Evolutionary conservation across 306 rosid genomes (phyloP).

Genomic region (Citrullus amarus): DNA sequence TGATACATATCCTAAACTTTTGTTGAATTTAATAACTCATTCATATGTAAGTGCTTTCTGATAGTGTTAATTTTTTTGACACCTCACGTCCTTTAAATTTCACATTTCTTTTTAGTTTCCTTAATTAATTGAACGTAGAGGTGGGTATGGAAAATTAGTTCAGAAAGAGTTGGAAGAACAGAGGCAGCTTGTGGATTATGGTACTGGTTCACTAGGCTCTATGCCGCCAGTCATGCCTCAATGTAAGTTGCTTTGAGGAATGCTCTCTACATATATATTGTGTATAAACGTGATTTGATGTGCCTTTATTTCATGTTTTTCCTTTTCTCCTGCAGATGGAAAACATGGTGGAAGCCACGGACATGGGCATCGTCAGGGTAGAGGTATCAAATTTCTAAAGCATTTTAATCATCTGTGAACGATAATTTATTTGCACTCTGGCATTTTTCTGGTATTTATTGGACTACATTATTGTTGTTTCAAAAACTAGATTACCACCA

Average conservation of each 20-base stretch:
- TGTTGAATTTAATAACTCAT: not conserved
- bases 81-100: not conserved
- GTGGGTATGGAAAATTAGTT: slow-evolving; percentile 90
- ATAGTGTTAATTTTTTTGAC: not conserved
- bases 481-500: slow-evolving; percentile 35
- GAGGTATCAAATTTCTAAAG: slow-evolving; percentile 42
- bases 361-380: slow-evolving; percentile 60
- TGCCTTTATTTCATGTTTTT: not conserved
- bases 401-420: slow-evolving; percentile 7
- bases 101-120: slow-evolving; percentile 22
- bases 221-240: slow-evolving; percentile 61
- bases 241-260: slow-evolving; percentile 40
- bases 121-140: slow-evolving; percentile 70
- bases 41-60: not conserved
- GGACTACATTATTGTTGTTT: slow-evolving; percentile 5
- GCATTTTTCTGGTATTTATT: not conserved
- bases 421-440: not conserved
- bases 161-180: slow-evolving; percentile 90
- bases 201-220: slow-evolving; percentile 83
- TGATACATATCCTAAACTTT: not conserved
- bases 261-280: not conserved
- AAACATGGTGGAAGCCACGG: slow-evolving; percentile 69
- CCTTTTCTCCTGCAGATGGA: slow-evolving; percentile 45
- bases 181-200: slow-evolving; percentile 94
- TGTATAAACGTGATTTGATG: not conserved